Evolutionary conservation across 228 moss, liverwort and hornwort genomes (phyloP).

Genomic region (Sphagnum fallax): DNA sequence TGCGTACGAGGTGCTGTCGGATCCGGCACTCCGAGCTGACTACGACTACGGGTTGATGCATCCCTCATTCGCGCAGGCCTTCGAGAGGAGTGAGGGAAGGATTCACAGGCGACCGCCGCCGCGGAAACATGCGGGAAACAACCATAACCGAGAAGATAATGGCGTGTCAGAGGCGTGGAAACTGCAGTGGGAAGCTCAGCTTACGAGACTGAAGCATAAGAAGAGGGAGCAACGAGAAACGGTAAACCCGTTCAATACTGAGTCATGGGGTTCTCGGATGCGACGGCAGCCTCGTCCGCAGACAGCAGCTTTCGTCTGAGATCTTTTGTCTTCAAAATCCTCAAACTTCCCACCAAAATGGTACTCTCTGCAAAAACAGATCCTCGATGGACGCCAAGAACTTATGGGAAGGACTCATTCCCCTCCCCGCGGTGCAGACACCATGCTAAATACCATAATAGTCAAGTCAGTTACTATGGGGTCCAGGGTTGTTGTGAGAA

Average conservation of each 20-base stretch:
- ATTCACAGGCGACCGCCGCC: conserved; percentile 9
- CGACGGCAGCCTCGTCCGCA: conserved; percentile 2
- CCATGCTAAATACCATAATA: no score
- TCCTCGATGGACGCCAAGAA: no score
- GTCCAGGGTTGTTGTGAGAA: no score
- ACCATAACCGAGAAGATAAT: conserved; percentile 20
- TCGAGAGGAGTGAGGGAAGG: conserved; percentile 6
- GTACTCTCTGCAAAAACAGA: no score
- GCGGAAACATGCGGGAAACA: neutral
- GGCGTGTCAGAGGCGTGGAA: conserved; percentile 40
- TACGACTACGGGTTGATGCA: conserved; percentile 39
- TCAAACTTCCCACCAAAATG: no score
- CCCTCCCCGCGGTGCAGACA: no score
- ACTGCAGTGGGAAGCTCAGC: conserved; percentile 53
- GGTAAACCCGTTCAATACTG: neutral
- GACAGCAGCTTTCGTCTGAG: no score
- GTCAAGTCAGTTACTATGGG: no score
- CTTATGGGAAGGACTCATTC: no score
- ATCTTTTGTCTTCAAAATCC: no score
- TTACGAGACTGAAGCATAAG: conserved; percentile 25
- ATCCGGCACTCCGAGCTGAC: conserved; percentile 46
- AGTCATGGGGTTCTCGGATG: conserved; percentile 49
- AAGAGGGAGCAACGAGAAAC: neutral
- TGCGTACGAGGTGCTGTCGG: conserved; percentile 56
- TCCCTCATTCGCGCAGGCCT: conserved; percentile 38